phyloP scores from a whole-genome alignment of 176 grass and related monocot genomes.

The Ampelocalamus luodianensis region DNA sequence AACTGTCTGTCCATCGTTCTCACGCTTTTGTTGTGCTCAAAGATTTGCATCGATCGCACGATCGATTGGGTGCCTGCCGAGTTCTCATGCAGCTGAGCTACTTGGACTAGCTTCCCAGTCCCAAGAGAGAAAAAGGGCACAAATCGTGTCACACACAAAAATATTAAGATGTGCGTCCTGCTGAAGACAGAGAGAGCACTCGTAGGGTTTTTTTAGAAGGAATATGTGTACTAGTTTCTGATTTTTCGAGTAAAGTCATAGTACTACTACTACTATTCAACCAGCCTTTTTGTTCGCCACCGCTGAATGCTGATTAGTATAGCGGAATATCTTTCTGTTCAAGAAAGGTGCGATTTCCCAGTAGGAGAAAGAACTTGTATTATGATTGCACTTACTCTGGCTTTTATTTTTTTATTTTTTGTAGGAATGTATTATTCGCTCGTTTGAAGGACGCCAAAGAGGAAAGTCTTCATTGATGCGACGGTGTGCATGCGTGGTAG shows the following conservation, averaged over 20 bases:
- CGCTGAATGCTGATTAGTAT: not conserved
- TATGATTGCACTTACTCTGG: not conserved
- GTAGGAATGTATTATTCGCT: not conserved
- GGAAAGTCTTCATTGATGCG: not conserved
- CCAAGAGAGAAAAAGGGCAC: not conserved
- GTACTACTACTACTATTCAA: not conserved
- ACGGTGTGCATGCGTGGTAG: not conserved
- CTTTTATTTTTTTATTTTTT: not conserved
- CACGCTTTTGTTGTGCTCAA: not conserved
- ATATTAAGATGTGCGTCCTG: not conserved
- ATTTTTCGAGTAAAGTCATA: not conserved
- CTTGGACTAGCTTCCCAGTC: not conserved
- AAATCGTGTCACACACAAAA: not conserved
- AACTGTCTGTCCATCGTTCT: not conserved
- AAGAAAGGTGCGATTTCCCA: not conserved
- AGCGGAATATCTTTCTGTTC: not conserved
- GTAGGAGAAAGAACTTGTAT: not conserved
- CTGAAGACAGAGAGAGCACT: not conserved
- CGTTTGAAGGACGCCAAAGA: not conserved
- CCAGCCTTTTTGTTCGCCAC: not conserved
- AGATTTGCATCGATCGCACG: not conserved
- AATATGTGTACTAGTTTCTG: not conserved
- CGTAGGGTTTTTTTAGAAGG: not conserved
- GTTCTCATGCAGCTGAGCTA: not conserved
- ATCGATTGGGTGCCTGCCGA: slow-evolving; percentile 11